Evolutionary conservation across 1,284 basidiomycete genomes (phyloP), one percentile per base, ranked within the genome.

Genomic region (Ceratobasidium sp.): DNA sequence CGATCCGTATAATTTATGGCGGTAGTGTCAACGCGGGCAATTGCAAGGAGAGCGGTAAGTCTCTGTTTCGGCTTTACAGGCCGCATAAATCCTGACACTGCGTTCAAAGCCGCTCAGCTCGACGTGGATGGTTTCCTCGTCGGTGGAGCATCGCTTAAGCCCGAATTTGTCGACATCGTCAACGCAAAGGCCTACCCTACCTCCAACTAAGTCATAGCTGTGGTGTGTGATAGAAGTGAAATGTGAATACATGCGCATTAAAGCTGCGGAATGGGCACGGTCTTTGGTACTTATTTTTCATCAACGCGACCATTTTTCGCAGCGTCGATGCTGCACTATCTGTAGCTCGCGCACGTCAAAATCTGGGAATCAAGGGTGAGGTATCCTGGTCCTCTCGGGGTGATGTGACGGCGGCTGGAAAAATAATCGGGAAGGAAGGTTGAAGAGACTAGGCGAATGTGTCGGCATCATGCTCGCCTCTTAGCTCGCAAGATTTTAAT

Each of bases 61-160:
- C 61, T 48, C 37, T 59, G 27, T 37, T 46, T 49, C 29, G 43
- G 29, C 39, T 59, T 24, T 34, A 37, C 49, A 49, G 43, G 22
- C 22, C 49, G 56, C 54, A 73, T 66, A 71, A 76, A 31, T 72
- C 56, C 39, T 68, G 5, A 63, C 41, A 31, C 7, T 75, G 63
- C 58, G 37, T 27, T 27, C 16, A 31, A 56, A 96, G 94, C 89
- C 61, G 82, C 81, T 2, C 91, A 94, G 81, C 84, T 85, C 11
- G 96, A 98, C 83, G 92, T 99, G 75, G 96, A 98, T 82, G 97
- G 97, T n/a, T 98, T 98, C 92, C 90, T 99, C 77, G 98, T 99
- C 48, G 98, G 98, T 51, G 97, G 97, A 37, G 97, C 98, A 46
- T 97, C 95, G 51, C 88, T 99, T 83, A 99, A 99, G 86, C 96